phyloP scores from a whole-genome alignment of 2,329 filamentous ascomycete genomes.

The Hysterium pulicare region DNA sequence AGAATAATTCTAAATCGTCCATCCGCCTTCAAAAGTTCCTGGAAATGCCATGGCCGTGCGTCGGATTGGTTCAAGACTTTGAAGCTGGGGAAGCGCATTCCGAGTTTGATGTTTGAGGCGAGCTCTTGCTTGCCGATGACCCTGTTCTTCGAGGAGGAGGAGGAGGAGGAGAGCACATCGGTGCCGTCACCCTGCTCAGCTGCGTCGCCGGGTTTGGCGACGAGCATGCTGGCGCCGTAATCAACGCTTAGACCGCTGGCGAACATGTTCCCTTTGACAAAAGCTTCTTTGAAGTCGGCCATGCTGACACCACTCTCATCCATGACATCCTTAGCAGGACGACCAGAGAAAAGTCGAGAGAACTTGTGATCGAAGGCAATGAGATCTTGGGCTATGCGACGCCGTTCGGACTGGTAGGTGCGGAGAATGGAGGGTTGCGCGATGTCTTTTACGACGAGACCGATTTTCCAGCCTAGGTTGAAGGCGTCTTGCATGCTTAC shows the following conservation, averaged over 20 bases:
- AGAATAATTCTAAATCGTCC: constrained; percentile 59
- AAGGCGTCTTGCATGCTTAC: constrained; percentile 65
- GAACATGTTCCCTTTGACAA: constrained; percentile 59
- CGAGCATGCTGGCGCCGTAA: constrained; percentile 55
- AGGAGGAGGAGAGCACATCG: too few species aligned
- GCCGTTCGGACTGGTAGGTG: constrained; percentile 54
- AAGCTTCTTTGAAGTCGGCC: constrained; percentile 60
- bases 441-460: constrained; percentile 45
- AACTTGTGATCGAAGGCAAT: constrained; percentile 56
- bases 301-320: constrained; percentile 61
- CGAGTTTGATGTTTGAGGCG: constrained; percentile 46
- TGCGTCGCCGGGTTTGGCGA: constrained; percentile 50
- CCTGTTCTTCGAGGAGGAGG: constrained; percentile 12
- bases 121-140: constrained; percentile 40
- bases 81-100: constrained; percentile 58
- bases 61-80: constrained; percentile 59
- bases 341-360: constrained; percentile 45
- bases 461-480: constrained; percentile 58
- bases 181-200: constrained; percentile 48
- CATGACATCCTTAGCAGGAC: constrained; percentile 56
- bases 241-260: constrained; percentile 57
- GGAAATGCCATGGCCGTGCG: constrained; percentile 57
- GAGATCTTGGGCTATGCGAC: constrained; percentile 61
- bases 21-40: constrained; percentile 54
- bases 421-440: constrained; percentile 43